Percentiles rank a stretch among this genome's conserved stretches.
phyloP scores from a whole-genome alignment of 148 eudicot species.

The Chenopodium formosanum region DNA sequence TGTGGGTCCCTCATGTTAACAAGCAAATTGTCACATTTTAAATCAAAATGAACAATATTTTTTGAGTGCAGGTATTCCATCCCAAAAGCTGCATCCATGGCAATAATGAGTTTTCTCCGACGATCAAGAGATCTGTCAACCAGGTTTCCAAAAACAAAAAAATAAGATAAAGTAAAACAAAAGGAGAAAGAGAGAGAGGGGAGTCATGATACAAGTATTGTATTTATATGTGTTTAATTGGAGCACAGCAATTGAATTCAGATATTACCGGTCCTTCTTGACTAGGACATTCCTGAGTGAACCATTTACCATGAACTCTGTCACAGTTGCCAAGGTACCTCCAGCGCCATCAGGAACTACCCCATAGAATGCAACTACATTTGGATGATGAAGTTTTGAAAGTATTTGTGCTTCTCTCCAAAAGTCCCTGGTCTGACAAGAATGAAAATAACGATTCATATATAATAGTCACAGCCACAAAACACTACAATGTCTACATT shows the following conservation, averaged over 20 bases:
- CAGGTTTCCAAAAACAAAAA: constrained; percentile 6
- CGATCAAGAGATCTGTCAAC: constrained; percentile 70
- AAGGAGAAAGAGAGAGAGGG: neutral
- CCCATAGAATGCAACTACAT: constrained; percentile 95
- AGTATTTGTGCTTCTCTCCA: constrained; percentile 97
- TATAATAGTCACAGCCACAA: neutral
- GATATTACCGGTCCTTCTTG: constrained; percentile 71
- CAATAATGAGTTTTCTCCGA: constrained; percentile 78
- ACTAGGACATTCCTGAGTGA: constrained; percentile 81
- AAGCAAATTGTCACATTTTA: constrained; percentile 93
- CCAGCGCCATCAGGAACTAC: constrained; percentile 94
- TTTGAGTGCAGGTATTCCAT: constrained; percentile 96
- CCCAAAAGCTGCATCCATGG: constrained; percentile 99
- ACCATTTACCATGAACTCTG: constrained; percentile 93
- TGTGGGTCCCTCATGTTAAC: constrained; percentile 90
- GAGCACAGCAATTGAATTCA: constrained; percentile 7
- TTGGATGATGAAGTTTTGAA: constrained; percentile 94
- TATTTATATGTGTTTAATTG: neutral
- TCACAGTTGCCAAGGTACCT: constrained; percentile 94
- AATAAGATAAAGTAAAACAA: neutral
- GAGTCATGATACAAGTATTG: constrained; percentile 5
- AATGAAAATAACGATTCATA: constrained; percentile 8
- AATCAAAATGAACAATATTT: constrained; percentile 95
- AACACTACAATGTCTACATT: neutral
- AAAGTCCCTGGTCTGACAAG: constrained; percentile 70